These are phyloP conservation scores for Alloteropsis semialata DNA, from an alignment of 176 grass and related monocot species.

Conservation along the genomic window DNA sequence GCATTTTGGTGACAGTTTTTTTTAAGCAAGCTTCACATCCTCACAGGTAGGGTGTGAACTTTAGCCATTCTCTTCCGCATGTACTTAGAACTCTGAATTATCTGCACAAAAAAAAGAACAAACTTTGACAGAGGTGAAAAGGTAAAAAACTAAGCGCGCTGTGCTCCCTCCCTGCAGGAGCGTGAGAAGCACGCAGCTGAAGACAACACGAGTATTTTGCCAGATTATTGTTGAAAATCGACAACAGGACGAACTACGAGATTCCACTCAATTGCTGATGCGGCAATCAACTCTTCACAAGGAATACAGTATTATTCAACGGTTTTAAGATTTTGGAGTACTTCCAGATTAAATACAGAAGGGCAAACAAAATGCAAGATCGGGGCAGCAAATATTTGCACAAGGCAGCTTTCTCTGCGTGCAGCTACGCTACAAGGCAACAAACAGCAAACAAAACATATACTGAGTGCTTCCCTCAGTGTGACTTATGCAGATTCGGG, in stretches of 20 bases:
- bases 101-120: neutral
- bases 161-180: neutral
- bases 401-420: neutral
- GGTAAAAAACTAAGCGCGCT: neutral
- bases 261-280: neutral
- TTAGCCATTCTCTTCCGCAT: neutral
- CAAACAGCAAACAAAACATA: neutral
- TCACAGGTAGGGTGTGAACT: neutral
- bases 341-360: neutral
- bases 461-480: conserved; percentile 14
- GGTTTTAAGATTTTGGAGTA: neutral
- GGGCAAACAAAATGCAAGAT: neutral
- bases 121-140: neutral
- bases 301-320: neutral
- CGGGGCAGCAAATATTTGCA: conserved; percentile 12
- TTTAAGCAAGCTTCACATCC: neutral
- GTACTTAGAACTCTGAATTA: neutral
- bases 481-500: conserved; percentile 62
- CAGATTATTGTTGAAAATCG: neutral
- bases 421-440: neutral
- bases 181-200: neutral
- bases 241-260: neutral
- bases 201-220: neutral
- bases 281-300: conserved; percentile 10
- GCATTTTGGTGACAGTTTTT: neutral